Conservation (phyloP, 371 early-diverging fungal genomes). For the Neoconidiobolus thromboides region DNA sequence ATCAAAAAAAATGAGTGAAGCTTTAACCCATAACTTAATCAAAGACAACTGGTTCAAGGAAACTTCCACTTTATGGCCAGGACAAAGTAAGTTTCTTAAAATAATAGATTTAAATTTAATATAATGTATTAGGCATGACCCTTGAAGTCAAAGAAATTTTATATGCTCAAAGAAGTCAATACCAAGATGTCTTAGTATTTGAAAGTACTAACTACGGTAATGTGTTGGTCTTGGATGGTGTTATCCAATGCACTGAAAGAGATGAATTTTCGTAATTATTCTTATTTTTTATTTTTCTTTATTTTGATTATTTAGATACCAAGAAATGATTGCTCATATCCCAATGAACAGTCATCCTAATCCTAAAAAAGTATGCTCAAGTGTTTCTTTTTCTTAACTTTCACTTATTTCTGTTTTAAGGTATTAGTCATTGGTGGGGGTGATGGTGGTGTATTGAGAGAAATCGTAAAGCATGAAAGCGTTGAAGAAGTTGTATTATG, state of each 20-base stretch:
- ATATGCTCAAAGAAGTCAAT: constrained; percentile 77
- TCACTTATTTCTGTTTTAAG: constrained; percentile 17
- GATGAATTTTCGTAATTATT: constrained; percentile 86
- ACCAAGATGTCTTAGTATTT: constrained; percentile 94
- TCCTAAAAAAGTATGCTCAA: constrained; percentile 56
- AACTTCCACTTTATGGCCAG: constrained; percentile 85
- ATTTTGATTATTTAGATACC: constrained; percentile 37
- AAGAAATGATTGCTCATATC: constrained; percentile 95
- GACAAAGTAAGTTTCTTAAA: constrained; percentile 45
- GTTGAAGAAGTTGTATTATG: constrained; percentile 81
- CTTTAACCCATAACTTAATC: constrained; percentile 49
- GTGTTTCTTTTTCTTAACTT: constrained; percentile 9
- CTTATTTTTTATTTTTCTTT: neutral
- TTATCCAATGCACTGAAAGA: constrained; percentile 91
- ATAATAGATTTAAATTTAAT: neutral
- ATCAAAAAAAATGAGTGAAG: constrained; percentile 4
- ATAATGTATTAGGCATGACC: constrained; percentile 49
- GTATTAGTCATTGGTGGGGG: constrained; percentile 94
- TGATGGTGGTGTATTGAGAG: constrained; percentile 94
- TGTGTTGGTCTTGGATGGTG: constrained; percentile 90
- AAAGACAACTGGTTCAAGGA: constrained; percentile 92
- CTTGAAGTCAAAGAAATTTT: constrained; percentile 85
- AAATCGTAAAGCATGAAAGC: constrained; percentile 84
- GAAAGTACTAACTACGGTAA: constrained; percentile 83
- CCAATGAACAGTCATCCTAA: constrained; percentile 88